phyloP scores from a whole-genome alignment of 257 asterid species.

The Petunia axillaris region DNA sequence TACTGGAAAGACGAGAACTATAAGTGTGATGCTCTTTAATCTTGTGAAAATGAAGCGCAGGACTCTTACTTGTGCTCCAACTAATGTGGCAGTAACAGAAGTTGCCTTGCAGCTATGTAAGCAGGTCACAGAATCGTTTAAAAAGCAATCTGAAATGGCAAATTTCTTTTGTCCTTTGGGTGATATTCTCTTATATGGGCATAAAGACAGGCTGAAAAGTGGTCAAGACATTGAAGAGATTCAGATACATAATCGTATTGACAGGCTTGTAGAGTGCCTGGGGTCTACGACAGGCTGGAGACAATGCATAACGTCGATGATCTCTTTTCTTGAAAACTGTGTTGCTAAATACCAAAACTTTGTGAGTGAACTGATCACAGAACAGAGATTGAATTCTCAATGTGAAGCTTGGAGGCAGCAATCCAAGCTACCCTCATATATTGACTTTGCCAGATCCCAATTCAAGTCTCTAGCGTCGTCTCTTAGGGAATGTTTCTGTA shows the following conservation, averaged over 20 bases:
- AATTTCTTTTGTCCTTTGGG: constrained; percentile 35
- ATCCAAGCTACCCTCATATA: constrained; percentile 33
- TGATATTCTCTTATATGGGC: constrained; percentile 43
- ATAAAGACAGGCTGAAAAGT: constrained; percentile 31
- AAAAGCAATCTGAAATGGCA: constrained; percentile 21
- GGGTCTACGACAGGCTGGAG: constrained; percentile 37
- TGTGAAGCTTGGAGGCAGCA: constrained; percentile 20
- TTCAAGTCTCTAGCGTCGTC: constrained; percentile 31
- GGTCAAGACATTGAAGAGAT: constrained; percentile 39
- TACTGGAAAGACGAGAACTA: background rate
- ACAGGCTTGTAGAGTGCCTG: constrained; percentile 41
- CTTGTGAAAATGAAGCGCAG: constrained; percentile 48
- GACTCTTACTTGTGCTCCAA: constrained; percentile 63
- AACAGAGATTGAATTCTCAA: constrained; percentile 16
- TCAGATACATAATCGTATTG: constrained; percentile 37
- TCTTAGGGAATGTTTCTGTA: constrained; percentile 37
- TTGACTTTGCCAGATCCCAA: constrained; percentile 43
- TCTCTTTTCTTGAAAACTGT: constrained; percentile 34
- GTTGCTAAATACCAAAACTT: constrained; percentile 20
- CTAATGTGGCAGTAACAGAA: constrained; percentile 60
- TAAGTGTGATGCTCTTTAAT: constrained; percentile 45
- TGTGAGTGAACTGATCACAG: constrained; percentile 35
- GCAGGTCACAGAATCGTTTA: constrained; percentile 33
- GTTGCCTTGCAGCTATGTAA: constrained; percentile 53
- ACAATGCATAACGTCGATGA: constrained; percentile 34